Conservation (phyloP, 306 rosid genomes). For the Cyclanthera cordifolia region DNA sequence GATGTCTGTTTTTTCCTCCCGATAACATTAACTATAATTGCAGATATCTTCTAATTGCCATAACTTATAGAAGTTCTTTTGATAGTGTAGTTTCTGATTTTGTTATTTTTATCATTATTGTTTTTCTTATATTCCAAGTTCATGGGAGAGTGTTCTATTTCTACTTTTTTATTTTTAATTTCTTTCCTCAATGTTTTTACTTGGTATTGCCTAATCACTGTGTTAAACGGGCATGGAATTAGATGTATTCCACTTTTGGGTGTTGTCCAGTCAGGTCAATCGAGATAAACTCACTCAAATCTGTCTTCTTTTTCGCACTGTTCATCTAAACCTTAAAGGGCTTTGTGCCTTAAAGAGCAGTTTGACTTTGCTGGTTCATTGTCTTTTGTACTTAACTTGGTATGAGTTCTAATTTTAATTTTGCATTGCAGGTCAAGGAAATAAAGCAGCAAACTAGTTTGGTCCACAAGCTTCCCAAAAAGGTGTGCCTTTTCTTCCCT, state of each 20-base stretch:
- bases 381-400: no score
- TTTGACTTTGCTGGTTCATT: no score
- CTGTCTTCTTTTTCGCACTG: no score
- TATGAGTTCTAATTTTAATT: no score
- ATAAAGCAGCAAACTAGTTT: no score
- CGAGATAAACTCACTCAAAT: no score
- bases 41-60: not conserved
- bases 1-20: not conserved
- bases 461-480: no score
- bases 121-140: not conserved
- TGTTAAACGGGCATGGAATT: not conserved
- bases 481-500: constrained; percentile 27
- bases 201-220: not conserved
- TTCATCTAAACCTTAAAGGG: no score
- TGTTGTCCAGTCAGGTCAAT: not conserved
- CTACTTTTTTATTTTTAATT: not conserved
- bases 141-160: not conserved
- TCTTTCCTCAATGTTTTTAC: not conserved
- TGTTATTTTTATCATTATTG: not conserved
- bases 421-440: no score
- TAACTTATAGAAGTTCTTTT: not conserved
- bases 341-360: no score
- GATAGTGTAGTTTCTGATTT: not conserved
- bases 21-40: not conserved
- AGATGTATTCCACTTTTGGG: not conserved